Percentiles rank a stretch among this genome's conserved stretches.
phyloP scores from a whole-genome alignment of 441 rosid genomes.

The Bruguiera hainesii region DNA sequence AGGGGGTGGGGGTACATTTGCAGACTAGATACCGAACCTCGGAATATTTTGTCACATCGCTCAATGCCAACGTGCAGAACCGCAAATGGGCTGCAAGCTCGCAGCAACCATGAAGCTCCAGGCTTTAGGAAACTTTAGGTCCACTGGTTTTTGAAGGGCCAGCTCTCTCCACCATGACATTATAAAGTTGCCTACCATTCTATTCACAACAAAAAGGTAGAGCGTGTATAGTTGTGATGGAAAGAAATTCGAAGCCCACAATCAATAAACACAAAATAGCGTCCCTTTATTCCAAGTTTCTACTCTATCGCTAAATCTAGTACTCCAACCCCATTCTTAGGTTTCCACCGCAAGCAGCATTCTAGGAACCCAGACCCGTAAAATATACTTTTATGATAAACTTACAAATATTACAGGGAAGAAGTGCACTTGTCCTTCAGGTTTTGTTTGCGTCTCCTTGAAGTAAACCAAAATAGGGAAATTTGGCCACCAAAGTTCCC shows the following conservation, averaged over 20 bases:
- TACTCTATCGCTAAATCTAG: neutral
- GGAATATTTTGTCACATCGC: neutral
- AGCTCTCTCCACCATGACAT: constrained; percentile 78
- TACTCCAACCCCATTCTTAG: neutral
- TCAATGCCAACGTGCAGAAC: neutral
- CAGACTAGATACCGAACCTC: too few species aligned
- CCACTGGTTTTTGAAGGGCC: constrained; percentile 67
- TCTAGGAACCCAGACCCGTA: neutral
- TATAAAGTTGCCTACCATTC: constrained; percentile 73
- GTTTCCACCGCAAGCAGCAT: neutral
- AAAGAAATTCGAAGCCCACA: neutral
- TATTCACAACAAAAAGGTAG: constrained; percentile 17
- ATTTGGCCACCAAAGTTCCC: constrained; percentile 89
- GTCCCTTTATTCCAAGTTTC: neutral
- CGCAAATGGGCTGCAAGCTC: neutral
- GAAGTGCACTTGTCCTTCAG: constrained; percentile 85
- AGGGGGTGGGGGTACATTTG: too few species aligned
- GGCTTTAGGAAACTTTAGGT: constrained; percentile 34
- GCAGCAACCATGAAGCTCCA: neutral
- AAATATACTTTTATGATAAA: neutral
- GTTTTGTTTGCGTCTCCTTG: constrained; percentile 73
- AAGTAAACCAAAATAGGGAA: constrained; percentile 72
- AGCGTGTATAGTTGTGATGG: constrained; percentile 5
- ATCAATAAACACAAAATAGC: neutral
- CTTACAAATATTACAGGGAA: constrained; percentile 81